phyloP scores from a whole-genome alignment of 306 rosid genomes.

The Cucurbita pepo region DNA sequence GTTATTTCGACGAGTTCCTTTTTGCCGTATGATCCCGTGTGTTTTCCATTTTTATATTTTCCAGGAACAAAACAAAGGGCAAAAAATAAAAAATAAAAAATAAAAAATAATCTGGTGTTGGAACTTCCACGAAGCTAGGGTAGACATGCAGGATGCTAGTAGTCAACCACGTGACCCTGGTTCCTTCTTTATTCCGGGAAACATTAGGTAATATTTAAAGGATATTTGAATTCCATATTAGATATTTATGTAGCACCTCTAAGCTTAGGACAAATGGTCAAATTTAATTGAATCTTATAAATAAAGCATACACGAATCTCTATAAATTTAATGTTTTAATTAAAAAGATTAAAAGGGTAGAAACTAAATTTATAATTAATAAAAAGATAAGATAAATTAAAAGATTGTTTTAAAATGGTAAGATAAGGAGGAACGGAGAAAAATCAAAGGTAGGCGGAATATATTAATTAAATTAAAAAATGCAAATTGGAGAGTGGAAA shows the following conservation, averaged over 20 bases:
- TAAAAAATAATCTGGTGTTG: background rate
- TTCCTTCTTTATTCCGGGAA: background rate
- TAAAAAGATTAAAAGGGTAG: too few relatives aligned
- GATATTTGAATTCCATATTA: background rate
- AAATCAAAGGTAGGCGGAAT: background rate
- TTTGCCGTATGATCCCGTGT: background rate
- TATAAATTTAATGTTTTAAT: too few relatives aligned
- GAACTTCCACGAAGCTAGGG: background rate
- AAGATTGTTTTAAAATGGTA: background rate
- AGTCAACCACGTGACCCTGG: background rate
- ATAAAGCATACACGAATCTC: too few relatives aligned
- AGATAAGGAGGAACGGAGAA: background rate
- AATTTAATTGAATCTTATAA: background rate
- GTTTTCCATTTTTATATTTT: background rate
- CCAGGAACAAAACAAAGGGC: background rate
- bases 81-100: background rate
- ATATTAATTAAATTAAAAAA: background rate
- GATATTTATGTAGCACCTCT: background rate
- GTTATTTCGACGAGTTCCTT: background rate
- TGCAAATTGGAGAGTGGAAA: background rate
- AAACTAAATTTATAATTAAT: too few relatives aligned
- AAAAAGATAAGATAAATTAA: too few relatives aligned
- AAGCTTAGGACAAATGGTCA: background rate
- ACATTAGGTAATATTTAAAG: background rate
- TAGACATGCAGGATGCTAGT: background rate